Evolutionary conservation across 345 rosid species (phyloP), one percentile per base, ranked within the genome.

Genomic region (Litchi chinensis): DNA sequence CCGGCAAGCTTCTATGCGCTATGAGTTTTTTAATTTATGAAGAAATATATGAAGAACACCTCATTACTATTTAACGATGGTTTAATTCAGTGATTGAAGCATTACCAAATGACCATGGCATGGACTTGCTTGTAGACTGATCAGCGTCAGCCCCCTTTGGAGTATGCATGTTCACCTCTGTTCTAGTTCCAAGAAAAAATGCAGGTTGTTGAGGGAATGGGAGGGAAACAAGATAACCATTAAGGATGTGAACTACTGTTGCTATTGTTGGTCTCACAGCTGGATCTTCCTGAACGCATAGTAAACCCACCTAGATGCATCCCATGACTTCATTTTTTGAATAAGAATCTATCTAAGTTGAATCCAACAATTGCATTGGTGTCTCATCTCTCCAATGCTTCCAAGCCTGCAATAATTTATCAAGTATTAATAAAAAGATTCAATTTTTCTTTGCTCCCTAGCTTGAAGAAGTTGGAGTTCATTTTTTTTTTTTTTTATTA

Each of bases 221-320:
- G 37, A 1, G 37, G 37, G 3, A 32, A 32, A 32, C 37, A 32
- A 2, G 81, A 78, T 74, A 79, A 62, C 87, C 85, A 72, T 79
- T 76, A 52, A 88, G 85, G 88, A 83, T 82, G 79, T 26, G 28
- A 26, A 26, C 28, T 26, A 26, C 28, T 26, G 28, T 64, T 66
- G 83, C 85, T 91, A 90, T 83, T 65, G 89, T 76, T 0, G 92
- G 95, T 65, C 87, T 87, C 26, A 52, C 64, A 13, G 78, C 69
- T n/a, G 83, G 81, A 81, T 90, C 89, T 79, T 88, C 93, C 70
- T 91, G 89, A 59, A 90, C 88, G 70, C 95, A 91, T 71, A 89
- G 28, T 26, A 26, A 0, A 26, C 28, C 28, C 28, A 26, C 28
- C 28, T 26, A 26, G 28, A 26, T 26, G 28, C 28, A 26, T 26